phyloP scores from a whole-genome alignment of 2,329 filamentous ascomycete species.

The Gaeumannomyces tritici region DNA sequence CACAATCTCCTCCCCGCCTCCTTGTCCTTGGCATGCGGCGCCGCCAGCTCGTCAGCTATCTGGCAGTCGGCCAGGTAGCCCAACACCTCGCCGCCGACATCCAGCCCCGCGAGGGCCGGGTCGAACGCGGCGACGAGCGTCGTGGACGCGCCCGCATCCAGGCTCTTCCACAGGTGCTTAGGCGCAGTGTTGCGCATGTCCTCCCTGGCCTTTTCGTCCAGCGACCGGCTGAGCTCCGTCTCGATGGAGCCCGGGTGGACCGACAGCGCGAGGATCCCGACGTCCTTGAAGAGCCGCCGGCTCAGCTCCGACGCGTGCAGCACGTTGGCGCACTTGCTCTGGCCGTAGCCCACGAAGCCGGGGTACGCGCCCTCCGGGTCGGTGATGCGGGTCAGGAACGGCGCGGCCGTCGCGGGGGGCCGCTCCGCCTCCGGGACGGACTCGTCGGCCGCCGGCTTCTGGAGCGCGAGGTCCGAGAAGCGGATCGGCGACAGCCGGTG shows the following conservation, averaged over 20 bases:
- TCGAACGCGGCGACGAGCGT: conserved; percentile 31
- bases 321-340: conserved; percentile 38
- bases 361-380: conserved; percentile 11
- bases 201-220: conserved; percentile 13
- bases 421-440: conserved; percentile 12
- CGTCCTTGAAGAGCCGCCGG: conserved; percentile 16
- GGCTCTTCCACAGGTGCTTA: conserved; percentile 22
- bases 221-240: conserved; percentile 17
- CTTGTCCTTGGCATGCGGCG: conserved; percentile 19
- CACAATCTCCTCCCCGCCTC: conserved; percentile 31
- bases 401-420: conserved; percentile 1
- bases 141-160: conserved; percentile 27
- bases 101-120: conserved; percentile 18
- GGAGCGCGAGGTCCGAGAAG: conserved; percentile 31
- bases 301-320: conserved; percentile 25
- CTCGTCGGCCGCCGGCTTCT: conserved; percentile 24
- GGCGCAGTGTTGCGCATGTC: conserved; percentile 17
- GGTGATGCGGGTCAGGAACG: conserved; percentile 6
- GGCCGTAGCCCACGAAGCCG: conserved; percentile 31
- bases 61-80: conserved; percentile 31
- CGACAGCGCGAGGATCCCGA: conserved; percentile 18
- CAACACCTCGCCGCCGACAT: conserved; percentile 17
- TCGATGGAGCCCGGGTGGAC: conserved; percentile 24
- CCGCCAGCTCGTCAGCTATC: conserved; percentile 17
- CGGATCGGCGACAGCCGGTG: conserved; percentile 26